Evolutionary conservation across 768 basidiomycete species (phyloP).

Genomic region (Podaxis rugospora): DNA sequence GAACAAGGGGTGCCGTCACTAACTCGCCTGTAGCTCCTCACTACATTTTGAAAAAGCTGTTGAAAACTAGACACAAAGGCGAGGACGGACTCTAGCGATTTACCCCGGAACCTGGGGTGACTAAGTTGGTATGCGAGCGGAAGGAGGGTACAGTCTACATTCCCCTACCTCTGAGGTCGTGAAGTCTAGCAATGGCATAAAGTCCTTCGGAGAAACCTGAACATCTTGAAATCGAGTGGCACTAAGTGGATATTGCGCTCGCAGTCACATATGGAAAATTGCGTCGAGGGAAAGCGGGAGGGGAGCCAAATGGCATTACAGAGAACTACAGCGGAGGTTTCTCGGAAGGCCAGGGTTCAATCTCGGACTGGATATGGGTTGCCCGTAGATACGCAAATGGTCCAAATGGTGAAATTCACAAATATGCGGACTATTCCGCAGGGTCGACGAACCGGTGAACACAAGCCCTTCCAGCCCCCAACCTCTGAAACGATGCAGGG

Average conservation of each 20-base stretch:
- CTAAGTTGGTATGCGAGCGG: background rate
- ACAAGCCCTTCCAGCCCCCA: conserved; percentile 7
- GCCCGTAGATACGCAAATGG: background rate
- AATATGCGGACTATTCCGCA: conserved; percentile 9
- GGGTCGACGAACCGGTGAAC: background rate
- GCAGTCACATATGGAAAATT: conserved; percentile 2
- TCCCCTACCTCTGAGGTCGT: background rate
- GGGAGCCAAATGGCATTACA: conserved; percentile 1
- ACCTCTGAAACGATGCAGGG: conserved; percentile 9
- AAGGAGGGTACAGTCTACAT: background rate
- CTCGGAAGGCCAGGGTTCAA: conserved; percentile 17
- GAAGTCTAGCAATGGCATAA: background rate
- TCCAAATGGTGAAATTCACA: background rate
- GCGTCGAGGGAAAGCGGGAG: background rate
- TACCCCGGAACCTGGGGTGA: background rate
- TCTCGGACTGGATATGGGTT: conserved; percentile 14
- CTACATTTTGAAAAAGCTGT: too few species aligned
- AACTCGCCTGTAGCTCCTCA: background rate
- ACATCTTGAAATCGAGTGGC: background rate
- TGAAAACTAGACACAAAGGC: background rate
- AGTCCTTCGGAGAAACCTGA: conserved; percentile 4
- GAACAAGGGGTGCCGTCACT: background rate
- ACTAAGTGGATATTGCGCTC: background rate
- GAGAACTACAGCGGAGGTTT: conserved; percentile 13
- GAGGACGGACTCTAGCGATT: background rate